Base-by-base conservation (phyloP, 2,329 filamentous ascomycete species). In the Myriosclerotinia curreyana region DNA sequence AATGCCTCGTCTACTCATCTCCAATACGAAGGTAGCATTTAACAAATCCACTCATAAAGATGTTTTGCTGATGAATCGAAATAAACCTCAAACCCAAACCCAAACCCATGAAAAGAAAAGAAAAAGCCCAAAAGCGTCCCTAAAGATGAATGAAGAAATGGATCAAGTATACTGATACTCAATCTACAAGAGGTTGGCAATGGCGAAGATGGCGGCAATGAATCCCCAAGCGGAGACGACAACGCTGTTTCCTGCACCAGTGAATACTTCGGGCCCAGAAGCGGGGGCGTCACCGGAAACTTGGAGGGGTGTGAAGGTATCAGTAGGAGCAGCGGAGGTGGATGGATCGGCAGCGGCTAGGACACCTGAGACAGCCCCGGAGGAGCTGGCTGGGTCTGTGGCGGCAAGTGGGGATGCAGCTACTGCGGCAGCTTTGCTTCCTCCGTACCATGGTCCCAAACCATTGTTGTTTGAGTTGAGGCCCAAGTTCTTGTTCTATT, bases 401-500 rank as follows among this genome's bases (percentile, higher is more conserved):
- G n/a, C 46, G 22, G 22, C 14, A 42, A 15, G 22, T 49, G 46
- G 46, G 15, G 40, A 15, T 3, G 42, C 55, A 20, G 8, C 44
- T 20, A 48, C 42, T 1, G 42, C 44, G 17, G 55, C 55, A n/a
- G 55, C 55, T n/a, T 59, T 59, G 55, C 55, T 59, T 38, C 53
- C 52, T 20, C 54, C 55, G 31, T 20, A 59, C 55, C 55, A 59
- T 48, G 55, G 15, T 48, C 55, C 55, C 55, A 42, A 59, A 5
- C 55, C 55, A 7, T 59, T 59, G 42, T 5, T 48, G 8, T 46
- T 46, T 31, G 48, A 25, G 42, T 59, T 59, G 28, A 59, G 2
- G 22, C 42, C 55, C 42, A 59, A 48, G 31, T 59, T 59, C 55
- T 59, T 59, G 55, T 59, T 59, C 55, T 59, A 12, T 48, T 17